Evolutionary conservation across 2,329 filamentous ascomycete species (phyloP).

Genomic region (Teratosphaeria gauchensis): DNA sequence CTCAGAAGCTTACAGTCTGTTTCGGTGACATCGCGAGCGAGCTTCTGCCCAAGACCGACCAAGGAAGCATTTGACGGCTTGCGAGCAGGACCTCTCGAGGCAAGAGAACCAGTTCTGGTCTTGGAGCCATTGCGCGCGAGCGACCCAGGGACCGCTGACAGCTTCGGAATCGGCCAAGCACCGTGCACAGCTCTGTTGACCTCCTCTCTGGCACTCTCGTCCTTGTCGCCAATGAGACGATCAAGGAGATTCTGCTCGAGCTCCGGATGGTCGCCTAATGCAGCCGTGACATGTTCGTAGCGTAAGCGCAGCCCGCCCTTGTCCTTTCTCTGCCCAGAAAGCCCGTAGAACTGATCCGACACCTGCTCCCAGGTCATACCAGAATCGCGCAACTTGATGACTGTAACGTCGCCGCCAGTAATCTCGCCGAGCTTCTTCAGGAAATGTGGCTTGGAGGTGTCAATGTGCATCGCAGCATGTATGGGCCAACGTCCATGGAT

Average conservation of each 20-base stretch:
- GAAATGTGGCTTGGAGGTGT: neutral
- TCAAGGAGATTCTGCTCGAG: neutral
- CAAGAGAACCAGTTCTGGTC: neutral
- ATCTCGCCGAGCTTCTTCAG: neutral
- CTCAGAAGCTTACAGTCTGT: conserved; percentile 1
- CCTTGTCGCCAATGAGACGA: neutral
- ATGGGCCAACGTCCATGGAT: neutral
- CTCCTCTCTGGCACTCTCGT: neutral
- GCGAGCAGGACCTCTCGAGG: neutral
- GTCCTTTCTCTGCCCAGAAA: neutral
- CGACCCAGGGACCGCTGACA: neutral
- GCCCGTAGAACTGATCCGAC: neutral
- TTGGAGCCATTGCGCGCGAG: neutral
- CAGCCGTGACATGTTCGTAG: neutral
- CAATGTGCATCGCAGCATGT: neutral
- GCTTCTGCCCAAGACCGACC: neutral
- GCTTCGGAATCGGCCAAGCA: neutral
- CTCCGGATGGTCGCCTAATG: neutral
- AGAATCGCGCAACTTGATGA: neutral
- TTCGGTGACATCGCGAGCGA: conserved; percentile 1
- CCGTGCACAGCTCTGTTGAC: neutral
- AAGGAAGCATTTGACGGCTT: neutral
- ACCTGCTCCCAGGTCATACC: neutral
- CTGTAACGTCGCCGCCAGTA: neutral
- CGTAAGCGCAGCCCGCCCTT: neutral